Evolutionary conservation across 176 grass and related monocot species (phyloP).

Genomic region (Zea mays): DNA sequence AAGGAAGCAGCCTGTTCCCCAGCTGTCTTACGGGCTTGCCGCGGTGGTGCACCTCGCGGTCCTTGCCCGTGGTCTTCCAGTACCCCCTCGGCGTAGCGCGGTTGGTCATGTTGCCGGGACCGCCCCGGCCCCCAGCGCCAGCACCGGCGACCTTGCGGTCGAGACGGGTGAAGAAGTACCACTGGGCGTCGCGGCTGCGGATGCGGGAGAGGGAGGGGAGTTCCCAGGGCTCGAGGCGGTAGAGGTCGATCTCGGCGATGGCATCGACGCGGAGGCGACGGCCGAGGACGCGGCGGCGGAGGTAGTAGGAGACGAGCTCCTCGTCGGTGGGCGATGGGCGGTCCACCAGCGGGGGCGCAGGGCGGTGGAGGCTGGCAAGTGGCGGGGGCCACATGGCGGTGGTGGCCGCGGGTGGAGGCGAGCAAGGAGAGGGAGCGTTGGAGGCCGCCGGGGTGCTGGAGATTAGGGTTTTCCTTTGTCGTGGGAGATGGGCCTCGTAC

Average conservation of each 20-base stretch:
- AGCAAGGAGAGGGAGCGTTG: no score
- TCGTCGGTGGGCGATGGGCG: slow-evolving; percentile 53
- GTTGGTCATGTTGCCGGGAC: slow-evolving; percentile 63
- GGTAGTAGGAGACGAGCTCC: slow-evolving; percentile 95
- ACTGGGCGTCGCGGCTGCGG: slow-evolving; percentile 89
- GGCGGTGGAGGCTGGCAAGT: no score
- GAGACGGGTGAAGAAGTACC: slow-evolving; percentile 90
- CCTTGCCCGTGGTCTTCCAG: slow-evolving; percentile 99
- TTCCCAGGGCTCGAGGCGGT: slow-evolving; percentile 91
- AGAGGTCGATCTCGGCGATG: slow-evolving; percentile 91
- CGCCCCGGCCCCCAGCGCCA: slow-evolving; percentile 39
- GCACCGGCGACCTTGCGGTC: slow-evolving; percentile 79
- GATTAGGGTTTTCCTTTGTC: no score
- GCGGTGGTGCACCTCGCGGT: slow-evolving; percentile 69
- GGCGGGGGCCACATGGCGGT: no score
- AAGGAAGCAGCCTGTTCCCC: no score
- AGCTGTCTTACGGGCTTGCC: slow-evolving; percentile 29
- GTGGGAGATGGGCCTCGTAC: no score
- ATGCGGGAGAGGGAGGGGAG: slow-evolving; percentile 73
- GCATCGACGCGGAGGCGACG: slow-evolving; percentile 68
- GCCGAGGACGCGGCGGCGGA: slow-evolving; percentile 60
- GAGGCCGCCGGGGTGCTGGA: no score
- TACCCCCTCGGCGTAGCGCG: slow-evolving; percentile 76
- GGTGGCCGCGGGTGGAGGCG: no score
- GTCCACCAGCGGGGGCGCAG: no score